Evolutionary conservation across 305 asterid genomes (phyloP).

Genomic region (Fraxinus platypoda): DNA sequence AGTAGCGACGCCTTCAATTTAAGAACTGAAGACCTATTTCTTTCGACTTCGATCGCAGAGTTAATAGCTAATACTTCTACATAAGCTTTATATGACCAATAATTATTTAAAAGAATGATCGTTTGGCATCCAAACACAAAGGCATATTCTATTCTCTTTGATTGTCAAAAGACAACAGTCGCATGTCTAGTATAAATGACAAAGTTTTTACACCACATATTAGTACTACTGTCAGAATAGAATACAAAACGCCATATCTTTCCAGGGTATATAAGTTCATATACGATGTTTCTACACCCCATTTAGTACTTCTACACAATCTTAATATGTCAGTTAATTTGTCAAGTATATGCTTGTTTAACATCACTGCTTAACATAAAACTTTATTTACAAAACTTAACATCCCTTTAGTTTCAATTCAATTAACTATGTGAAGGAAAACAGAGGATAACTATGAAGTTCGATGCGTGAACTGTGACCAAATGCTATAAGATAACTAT

Average conservation of each 20-base stretch:
- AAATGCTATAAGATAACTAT: not conserved
- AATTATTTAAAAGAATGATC: not conserved
- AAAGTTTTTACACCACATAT: not conserved
- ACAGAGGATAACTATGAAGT: not conserved
- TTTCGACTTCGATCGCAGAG: not conserved
- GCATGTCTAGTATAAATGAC: not conserved
- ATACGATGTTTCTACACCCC: not conserved
- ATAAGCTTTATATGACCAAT: not conserved
- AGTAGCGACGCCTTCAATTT: not conserved
- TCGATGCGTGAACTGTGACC: not conserved
- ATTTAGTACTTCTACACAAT: not conserved
- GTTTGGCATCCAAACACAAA: not conserved
- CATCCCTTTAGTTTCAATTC: not conserved
- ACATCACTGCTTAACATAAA: not conserved
- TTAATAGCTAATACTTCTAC: not conserved
- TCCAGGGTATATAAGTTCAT: not conserved
- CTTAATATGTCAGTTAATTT: not conserved
- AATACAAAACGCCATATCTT: not conserved
- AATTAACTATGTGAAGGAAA: not conserved
- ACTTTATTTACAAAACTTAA: not conserved
- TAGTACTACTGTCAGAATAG: not conserved
- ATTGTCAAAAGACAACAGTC: not conserved
- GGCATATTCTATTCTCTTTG: not conserved
- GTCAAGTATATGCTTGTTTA: slow-evolving; percentile 4
- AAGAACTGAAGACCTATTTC: not conserved